A percentile compares a stretch with the other conserved stretches of the same genome.
phyloP scores from a whole-genome alignment of 164 flowering plant species.

The Stephania cephalantha region DNA sequence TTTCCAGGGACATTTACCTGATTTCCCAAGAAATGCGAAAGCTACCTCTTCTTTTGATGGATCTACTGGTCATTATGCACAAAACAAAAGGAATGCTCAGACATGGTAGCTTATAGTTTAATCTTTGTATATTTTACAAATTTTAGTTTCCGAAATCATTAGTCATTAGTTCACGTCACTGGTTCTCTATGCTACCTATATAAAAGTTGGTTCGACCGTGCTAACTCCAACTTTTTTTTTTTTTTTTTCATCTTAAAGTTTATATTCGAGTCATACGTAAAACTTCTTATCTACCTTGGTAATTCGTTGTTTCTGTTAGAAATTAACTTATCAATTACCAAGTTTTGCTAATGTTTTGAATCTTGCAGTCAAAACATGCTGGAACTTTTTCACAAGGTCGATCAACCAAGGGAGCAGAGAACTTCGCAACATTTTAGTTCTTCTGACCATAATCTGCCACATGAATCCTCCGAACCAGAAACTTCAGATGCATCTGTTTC shows the following conservation, averaged over 20 bases:
- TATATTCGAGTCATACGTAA: not conserved
- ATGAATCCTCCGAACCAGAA: conserved; percentile 34
- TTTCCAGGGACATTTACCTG: conserved; percentile 33
- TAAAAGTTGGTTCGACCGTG: not conserved
- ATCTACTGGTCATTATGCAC: conserved; percentile 24
- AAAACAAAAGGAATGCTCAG: conserved; percentile 28
- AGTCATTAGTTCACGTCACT: not conserved
- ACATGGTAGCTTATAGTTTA: conserved; percentile 39
- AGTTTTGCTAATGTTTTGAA: conserved; percentile 1
- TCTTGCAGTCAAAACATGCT: conserved; percentile 80
- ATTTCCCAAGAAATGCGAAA: conserved; percentile 34
- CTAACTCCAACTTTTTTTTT: not conserved
- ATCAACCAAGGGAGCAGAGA: conserved; percentile 50
- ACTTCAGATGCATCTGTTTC: conserved; percentile 44
- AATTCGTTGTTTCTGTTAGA: not conserved
- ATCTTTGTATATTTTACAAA: not conserved
- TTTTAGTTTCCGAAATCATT: not conserved
- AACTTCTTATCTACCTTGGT: not conserved
- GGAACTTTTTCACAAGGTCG: conserved; percentile 85
- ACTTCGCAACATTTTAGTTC: conserved; percentile 26
- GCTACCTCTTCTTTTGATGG: conserved; percentile 38
- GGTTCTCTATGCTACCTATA: not conserved
- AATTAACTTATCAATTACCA: not conserved
- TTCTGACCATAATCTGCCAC: conserved; percentile 31
- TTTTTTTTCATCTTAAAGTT: not conserved